Evolutionary conservation across 257 asterid genomes (phyloP).

Genomic region (Anisodus tanguticus): DNA sequence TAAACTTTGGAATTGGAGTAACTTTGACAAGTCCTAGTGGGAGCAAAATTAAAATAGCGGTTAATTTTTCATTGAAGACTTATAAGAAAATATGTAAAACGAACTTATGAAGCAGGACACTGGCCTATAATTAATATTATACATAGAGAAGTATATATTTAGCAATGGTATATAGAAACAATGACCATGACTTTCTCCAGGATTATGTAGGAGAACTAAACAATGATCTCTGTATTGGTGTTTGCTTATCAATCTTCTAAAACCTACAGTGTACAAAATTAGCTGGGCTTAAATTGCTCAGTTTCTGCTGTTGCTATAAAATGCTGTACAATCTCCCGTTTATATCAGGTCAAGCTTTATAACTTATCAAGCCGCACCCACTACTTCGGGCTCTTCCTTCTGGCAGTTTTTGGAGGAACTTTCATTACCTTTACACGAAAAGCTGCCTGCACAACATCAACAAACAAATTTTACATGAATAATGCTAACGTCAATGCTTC

Average conservation of each 20-base stretch:
- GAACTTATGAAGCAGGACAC: not conserved
- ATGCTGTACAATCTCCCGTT: slow-evolving; percentile 51
- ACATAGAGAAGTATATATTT: not conserved
- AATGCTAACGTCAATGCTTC: not conserved
- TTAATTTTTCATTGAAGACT: not conserved
- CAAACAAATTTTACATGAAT: not conserved
- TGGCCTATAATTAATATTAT: no score
- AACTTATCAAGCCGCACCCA: slow-evolving; percentile 50
- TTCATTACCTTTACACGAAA: slow-evolving; percentile 82
- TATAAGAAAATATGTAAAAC: not conserved
- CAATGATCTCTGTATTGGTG: not conserved
- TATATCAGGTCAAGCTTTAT: not conserved
- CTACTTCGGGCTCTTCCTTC: slow-evolving; percentile 42
- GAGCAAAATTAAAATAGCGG: not conserved
- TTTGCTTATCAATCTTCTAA: slow-evolving; percentile 15
- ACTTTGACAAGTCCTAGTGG: not conserved
- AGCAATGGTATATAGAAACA: not conserved
- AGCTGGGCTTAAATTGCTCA: slow-evolving; percentile 38
- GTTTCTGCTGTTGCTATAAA: slow-evolving; percentile 37
- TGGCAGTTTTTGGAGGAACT: slow-evolving; percentile 41
- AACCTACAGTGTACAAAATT: slow-evolving; percentile 41
- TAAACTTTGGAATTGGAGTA: no score
- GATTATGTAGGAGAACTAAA: not conserved
- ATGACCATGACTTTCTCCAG: slow-evolving; percentile 5
- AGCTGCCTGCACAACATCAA: slow-evolving; percentile 47